Conservation (phyloP, 75 land plant genomes). For the Cupressus sempervirens region DNA sequence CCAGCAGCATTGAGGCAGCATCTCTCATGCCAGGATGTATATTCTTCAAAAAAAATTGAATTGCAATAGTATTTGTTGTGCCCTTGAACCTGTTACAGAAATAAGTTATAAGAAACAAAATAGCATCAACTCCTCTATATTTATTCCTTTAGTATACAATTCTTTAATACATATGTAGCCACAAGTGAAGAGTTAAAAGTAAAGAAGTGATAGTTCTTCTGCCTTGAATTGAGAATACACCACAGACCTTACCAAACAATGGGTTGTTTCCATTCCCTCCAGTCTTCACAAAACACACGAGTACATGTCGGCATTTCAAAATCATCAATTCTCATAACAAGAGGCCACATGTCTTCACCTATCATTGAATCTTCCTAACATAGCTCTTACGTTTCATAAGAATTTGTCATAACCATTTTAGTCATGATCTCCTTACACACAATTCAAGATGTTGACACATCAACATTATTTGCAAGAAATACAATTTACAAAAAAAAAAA, state of each 20-base stretch:
- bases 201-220: not conserved
- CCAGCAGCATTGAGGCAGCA: slow-evolving; percentile 60
- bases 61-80: slow-evolving; percentile 73
- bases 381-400: too few species aligned
- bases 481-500: too few species aligned
- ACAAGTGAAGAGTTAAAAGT: not conserved
- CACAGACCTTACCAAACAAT: slow-evolving; percentile 65
- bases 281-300: slow-evolving; percentile 79
- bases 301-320: slow-evolving; percentile 68
- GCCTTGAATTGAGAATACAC: slow-evolving; percentile 9
- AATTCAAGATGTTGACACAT: too few species aligned
- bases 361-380: too few species aligned
- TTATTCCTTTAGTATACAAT: not conserved
- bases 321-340: slow-evolving; percentile 72
- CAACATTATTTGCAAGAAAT: too few species aligned
- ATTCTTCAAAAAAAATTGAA: slow-evolving; percentile 90
- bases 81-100: slow-evolving; percentile 66
- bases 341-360: too few species aligned
- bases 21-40: slow-evolving; percentile 59
- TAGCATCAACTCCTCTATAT: not conserved
- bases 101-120: not conserved
- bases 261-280: slow-evolving; percentile 75
- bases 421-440: too few species aligned
- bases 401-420: too few species aligned
- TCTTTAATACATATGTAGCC: not conserved